Conservation (phyloP, 345 rosid genomes). For the rapeseed (Brassica napus) region DNA sequence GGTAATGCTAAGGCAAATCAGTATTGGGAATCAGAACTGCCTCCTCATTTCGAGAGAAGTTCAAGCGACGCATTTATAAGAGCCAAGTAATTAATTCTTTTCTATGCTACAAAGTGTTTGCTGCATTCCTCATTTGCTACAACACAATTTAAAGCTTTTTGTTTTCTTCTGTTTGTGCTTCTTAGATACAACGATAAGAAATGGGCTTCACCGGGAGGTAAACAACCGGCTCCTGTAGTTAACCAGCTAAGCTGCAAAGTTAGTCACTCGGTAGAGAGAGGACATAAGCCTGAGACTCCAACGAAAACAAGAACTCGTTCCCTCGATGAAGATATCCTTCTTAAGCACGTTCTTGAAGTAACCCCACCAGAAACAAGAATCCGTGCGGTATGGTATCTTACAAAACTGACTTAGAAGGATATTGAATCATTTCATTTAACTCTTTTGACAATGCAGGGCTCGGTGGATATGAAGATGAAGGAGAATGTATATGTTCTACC, state of each 20-base stretch:
- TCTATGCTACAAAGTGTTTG: neutral
- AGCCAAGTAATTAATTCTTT: conserved; percentile 63
- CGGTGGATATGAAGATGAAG: conserved; percentile 49
- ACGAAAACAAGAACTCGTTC: conserved; percentile 55
- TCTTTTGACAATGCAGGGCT: conserved; percentile 41
- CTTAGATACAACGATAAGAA: conserved; percentile 71
- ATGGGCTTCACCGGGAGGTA: conserved; percentile 58
- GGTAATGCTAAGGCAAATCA: conserved; percentile 81
- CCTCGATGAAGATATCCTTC: conserved; percentile 65
- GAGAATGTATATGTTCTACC: conserved; percentile 27
- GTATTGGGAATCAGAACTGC: conserved; percentile 96
- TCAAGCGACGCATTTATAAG: conserved; percentile 72
- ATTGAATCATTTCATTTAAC: no score
- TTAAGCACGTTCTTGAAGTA: conserved; percentile 40
- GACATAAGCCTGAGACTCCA: conserved; percentile 35
- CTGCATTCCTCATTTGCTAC: conserved; percentile 4
- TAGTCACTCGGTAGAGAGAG: conserved; percentile 32
- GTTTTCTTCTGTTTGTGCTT: conserved; percentile 3
- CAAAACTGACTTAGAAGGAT: neutral
- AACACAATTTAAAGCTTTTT: conserved; percentile 5
- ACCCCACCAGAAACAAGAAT: conserved; percentile 45
- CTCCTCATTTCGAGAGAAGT: conserved; percentile 69
- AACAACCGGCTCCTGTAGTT: conserved; percentile 39
- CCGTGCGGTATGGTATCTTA: conserved; percentile 49
- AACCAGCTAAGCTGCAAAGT: conserved; percentile 27